Evolutionary conservation across 2,329 filamentous ascomycete species (phyloP).

Genomic region (Sporothrix protearum): DNA sequence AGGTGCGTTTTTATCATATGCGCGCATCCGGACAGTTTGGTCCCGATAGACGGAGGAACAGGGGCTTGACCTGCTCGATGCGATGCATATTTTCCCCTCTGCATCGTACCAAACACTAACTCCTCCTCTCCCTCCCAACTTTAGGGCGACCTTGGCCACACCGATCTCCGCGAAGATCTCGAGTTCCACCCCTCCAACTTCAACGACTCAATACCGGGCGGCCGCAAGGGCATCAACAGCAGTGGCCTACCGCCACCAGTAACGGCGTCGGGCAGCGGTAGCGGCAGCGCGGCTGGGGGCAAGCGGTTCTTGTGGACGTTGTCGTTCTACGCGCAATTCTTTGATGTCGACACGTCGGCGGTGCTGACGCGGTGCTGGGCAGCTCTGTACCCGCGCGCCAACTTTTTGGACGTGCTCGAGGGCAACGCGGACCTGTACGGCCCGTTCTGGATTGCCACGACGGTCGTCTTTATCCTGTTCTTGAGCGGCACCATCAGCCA

Average conservation of each 20-base stretch:
- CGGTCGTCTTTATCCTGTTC: slow-evolving; percentile 92
- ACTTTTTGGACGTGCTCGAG: slow-evolving; percentile 95
- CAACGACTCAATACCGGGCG: slow-evolving; percentile 53
- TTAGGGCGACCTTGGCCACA: slow-evolving; percentile 94
- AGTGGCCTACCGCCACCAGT: slow-evolving; percentile 54
- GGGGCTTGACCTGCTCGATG: background rate
- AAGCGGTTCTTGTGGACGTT: slow-evolving; percentile 93
- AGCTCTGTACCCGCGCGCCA: slow-evolving; percentile 83
- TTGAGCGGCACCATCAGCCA: slow-evolving; percentile 91
- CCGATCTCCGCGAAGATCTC: slow-evolving; percentile 96
- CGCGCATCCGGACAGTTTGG: background rate
- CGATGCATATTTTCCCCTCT: background rate
- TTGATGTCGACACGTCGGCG: slow-evolving; percentile 92
- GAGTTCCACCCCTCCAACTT: slow-evolving; percentile 97
- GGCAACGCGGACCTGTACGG: slow-evolving; percentile 96
- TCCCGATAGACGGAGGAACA: background rate
- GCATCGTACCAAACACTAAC: background rate
- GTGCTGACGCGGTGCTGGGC: slow-evolving; percentile 83
- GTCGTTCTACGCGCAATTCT: slow-evolving; percentile 95
- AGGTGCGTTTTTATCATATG: slow-evolving; percentile 52
- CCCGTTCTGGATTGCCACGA: slow-evolving; percentile 98
- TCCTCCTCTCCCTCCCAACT: slow-evolving; percentile 12
- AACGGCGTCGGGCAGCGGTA: slow-evolving; percentile 46
- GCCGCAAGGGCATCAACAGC: slow-evolving; percentile 49
- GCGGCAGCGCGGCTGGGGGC: slow-evolving; percentile 40